These are phyloP conservation scores for Leccinum disarticulatum DNA, from an alignment of 768 basidiomycete genomes.

Conservation along the genomic window DNA sequence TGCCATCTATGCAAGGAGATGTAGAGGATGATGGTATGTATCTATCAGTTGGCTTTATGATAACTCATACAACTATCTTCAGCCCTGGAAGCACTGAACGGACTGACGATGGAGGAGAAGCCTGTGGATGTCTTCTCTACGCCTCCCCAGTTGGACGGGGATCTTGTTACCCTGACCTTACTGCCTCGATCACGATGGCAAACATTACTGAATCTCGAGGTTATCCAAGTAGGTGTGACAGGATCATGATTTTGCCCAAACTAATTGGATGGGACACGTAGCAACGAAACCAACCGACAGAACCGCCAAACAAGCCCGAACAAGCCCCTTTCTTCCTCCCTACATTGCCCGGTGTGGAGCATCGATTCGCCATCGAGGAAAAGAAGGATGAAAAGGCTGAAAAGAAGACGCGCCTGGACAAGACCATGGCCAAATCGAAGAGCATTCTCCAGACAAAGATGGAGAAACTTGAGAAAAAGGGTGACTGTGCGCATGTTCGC, in stretches of 20 bases:
- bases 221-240: slow-evolving; percentile 70
- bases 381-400: slow-evolving; percentile 37
- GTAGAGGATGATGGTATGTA: slow-evolving; percentile 77
- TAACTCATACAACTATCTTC: slow-evolving; percentile 11
- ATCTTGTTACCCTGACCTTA: slow-evolving; percentile 90
- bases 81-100: slow-evolving; percentile 76
- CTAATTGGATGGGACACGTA: slow-evolving; percentile 28
- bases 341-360: slow-evolving; percentile 83
- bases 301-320: slow-evolving; percentile 92
- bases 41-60: neutral
- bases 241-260: neutral
- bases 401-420: slow-evolving; percentile 54
- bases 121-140: slow-evolving; percentile 73
- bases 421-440: slow-evolving; percentile 48
- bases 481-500: slow-evolving; percentile 60
- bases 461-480: slow-evolving; percentile 49
- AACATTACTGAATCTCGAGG: slow-evolving; percentile 92
- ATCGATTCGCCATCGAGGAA: slow-evolving; percentile 65
- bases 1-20: slow-evolving; percentile 84
- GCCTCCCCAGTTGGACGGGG: slow-evolving; percentile 85
- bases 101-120: slow-evolving; percentile 59
- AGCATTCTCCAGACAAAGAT: slow-evolving; percentile 75
- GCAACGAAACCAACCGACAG: slow-evolving; percentile 96
- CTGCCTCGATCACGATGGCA: slow-evolving; percentile 95
- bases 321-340: slow-evolving; percentile 97